These are phyloP conservation scores for Alternaria metachromatica DNA, from an alignment of 2,329 filamentous ascomycete species.

Conservation along the genomic window DNA sequence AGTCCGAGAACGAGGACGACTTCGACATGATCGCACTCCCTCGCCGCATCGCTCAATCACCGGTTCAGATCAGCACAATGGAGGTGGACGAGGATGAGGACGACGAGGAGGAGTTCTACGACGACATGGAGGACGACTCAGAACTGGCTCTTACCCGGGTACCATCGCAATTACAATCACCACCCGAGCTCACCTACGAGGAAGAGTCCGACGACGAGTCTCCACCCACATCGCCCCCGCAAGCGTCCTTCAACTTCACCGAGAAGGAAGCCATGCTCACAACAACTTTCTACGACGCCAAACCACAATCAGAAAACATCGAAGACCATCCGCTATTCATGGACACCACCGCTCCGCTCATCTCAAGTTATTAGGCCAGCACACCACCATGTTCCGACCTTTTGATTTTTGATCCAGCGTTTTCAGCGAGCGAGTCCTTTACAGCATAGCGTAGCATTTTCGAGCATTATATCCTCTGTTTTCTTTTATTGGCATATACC, in stretches of 20 bases:
- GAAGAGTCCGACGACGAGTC: constrained; percentile 58
- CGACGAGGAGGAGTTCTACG: constrained; percentile 54
- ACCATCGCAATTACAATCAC: constrained; percentile 52
- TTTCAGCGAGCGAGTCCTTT: constrained; percentile 47
- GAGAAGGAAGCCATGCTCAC: constrained; percentile 57
- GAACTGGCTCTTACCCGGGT: constrained; percentile 56
- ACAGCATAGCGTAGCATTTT: constrained; percentile 34
- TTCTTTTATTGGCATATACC: constrained; percentile 24
- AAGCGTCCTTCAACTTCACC: constrained; percentile 53
- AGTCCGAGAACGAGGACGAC: constrained; percentile 63
- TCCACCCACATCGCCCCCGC: constrained; percentile 55
- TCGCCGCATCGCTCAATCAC: constrained; percentile 50
- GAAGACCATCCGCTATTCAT: constrained; percentile 50
- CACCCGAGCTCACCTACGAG: constrained; percentile 59
- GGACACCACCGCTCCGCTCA: constrained; percentile 50
- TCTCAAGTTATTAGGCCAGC: constrained; percentile 49
- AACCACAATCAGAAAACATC: constrained; percentile 45
- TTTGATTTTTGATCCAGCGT: constrained; percentile 46
- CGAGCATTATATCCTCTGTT: constrained; percentile 38
- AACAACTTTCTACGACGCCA: constrained; percentile 53
- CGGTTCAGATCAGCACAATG: constrained; percentile 52
- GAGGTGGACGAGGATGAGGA: constrained; percentile 52
- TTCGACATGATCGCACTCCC: constrained; percentile 53
- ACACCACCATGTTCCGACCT: constrained; percentile 31
- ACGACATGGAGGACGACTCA: constrained; percentile 55